Percentiles rank a stretch among this genome's conserved stretches.
These are phyloP conservation scores for Lichina pygmaea DNA, from an alignment of 495 filamentous ascomycete genomes.

Conservation along the genomic window DNA sequence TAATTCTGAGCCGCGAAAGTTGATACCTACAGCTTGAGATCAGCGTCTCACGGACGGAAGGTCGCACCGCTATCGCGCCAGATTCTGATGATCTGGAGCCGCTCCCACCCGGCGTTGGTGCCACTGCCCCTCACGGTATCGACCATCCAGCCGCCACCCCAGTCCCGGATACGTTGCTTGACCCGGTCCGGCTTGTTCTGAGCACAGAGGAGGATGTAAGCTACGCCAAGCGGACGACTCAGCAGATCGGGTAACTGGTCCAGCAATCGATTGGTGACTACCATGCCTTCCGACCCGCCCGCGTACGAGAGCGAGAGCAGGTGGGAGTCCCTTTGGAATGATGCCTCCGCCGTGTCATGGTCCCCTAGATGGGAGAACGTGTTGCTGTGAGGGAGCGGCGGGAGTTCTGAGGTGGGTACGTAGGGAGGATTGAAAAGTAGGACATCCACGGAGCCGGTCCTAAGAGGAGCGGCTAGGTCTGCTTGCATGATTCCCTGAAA, in stretches of 20 bases:
- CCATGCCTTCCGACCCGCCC: slow-evolving; percentile 77
- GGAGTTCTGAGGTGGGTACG: slow-evolving; percentile 59
- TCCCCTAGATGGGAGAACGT: slow-evolving; percentile 9
- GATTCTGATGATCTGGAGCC: slow-evolving; percentile 53
- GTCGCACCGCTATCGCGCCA: slow-evolving; percentile 15
- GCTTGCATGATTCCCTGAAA: slow-evolving; percentile 35
- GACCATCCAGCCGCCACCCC: slow-evolving; percentile 35
- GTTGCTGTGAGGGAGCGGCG: slow-evolving; percentile 14
- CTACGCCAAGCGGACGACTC: slow-evolving; percentile 36
- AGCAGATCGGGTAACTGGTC: slow-evolving; percentile 34
- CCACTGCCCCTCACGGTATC: slow-evolving; percentile 68
- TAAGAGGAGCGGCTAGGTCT: slow-evolving; percentile 35
- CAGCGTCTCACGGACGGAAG: too few relatives aligned
- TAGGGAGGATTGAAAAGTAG: slow-evolving; percentile 94
- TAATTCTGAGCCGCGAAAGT: too few relatives aligned
- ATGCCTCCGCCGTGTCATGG: slow-evolving; percentile 6
- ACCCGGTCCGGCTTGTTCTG: slow-evolving; percentile 65
- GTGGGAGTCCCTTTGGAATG: slow-evolving; percentile 46
- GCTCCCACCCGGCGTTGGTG: slow-evolving; percentile 77
- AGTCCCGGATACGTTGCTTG: slow-evolving; percentile 28
- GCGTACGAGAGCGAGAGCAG: slow-evolving; percentile 72
- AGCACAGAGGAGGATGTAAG: slow-evolving; percentile 69
- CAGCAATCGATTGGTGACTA: slow-evolving; percentile 57
- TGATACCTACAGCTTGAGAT: too few relatives aligned
- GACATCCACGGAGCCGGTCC: slow-evolving; percentile 36